A percentile compares a stretch with the other conserved stretches of the same genome.
Evolutionary conservation across 441 rosid genomes (phyloP).

Genomic region (Isatis lusitanica): DNA sequence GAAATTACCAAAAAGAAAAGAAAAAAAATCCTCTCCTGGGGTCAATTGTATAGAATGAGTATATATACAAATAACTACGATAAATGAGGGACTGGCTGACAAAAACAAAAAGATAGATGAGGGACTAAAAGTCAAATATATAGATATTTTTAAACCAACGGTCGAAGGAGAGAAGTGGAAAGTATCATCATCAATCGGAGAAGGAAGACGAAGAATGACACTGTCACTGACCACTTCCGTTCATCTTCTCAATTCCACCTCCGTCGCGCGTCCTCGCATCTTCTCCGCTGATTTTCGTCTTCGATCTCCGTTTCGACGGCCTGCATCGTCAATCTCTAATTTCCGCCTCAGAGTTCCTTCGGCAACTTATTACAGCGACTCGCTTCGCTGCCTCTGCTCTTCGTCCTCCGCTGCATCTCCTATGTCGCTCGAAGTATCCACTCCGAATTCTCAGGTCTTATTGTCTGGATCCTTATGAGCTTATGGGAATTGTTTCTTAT

Average conservation of each 20-base stretch:
- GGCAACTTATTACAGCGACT: constrained; percentile 8
- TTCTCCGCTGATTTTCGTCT: constrained; percentile 6
- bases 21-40: not conserved
- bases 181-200: not conserved
- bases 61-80: not conserved
- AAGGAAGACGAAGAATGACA: constrained; percentile 21
- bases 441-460: constrained; percentile 50
- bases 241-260: constrained; percentile 28
- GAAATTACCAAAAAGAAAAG: no score
- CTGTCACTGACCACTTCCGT: constrained; percentile 17
- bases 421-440: constrained; percentile 48
- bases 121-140: constrained; percentile 17
- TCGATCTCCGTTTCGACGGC: constrained; percentile 16
- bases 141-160: constrained; percentile 28
- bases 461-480: not conserved
- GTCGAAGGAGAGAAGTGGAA: not conserved
- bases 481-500: not conserved
- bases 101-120: no score
- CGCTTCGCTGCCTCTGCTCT: constrained; percentile 41
- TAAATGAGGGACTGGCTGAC: constrained; percentile 5
- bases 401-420: constrained; percentile 39
- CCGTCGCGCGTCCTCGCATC: constrained; percentile 8
- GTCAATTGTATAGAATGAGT: not conserved
- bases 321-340: constrained; percentile 17
- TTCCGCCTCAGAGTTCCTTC: constrained; percentile 4